These are phyloP conservation scores for Lachnellula cervina DNA, from an alignment of 2,329 filamentous ascomycete species.

Conservation along the genomic window DNA sequence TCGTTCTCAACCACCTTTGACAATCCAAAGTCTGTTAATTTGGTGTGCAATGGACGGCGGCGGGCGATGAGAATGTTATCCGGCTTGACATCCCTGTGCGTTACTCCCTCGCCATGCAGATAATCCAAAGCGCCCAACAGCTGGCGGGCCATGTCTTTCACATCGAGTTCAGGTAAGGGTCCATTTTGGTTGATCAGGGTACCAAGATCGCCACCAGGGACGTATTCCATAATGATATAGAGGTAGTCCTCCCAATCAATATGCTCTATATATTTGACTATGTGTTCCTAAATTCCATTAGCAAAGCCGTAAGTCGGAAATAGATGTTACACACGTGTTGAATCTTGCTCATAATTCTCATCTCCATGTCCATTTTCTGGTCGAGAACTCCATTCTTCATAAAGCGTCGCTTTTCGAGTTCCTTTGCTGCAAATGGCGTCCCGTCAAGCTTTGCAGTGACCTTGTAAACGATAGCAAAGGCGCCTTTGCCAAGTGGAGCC, in stretches of 20 bases:
- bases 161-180: conserved; percentile 60
- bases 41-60: conserved; percentile 70
- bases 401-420: conserved; percentile 87
- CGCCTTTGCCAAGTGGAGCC: conserved; percentile 80
- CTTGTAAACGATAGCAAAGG: conserved; percentile 91
- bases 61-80: conserved; percentile 90
- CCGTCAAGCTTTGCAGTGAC: conserved; percentile 83
- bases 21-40: conserved; percentile 92
- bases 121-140: conserved; percentile 80
- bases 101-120: conserved; percentile 82
- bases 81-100: conserved; percentile 96
- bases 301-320: conserved; percentile 4
- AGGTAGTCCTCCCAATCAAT: conserved; percentile 75
- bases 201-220: conserved; percentile 77
- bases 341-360: conserved; percentile 88
- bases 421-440: conserved; percentile 81
- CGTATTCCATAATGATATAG: conserved; percentile 96
- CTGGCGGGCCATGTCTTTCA: conserved; percentile 68
- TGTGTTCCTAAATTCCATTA: conserved; percentile 58
- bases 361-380: conserved; percentile 91
- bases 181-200: conserved; percentile 60
- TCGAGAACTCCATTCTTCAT: conserved; percentile 89
- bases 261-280: conserved; percentile 87
- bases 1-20: conserved; percentile 91
- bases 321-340: conserved; percentile 60